Base-by-base conservation (phyloP, 2,329 filamentous ascomycete species). In the Pseudocercospora crystallina region DNA sequence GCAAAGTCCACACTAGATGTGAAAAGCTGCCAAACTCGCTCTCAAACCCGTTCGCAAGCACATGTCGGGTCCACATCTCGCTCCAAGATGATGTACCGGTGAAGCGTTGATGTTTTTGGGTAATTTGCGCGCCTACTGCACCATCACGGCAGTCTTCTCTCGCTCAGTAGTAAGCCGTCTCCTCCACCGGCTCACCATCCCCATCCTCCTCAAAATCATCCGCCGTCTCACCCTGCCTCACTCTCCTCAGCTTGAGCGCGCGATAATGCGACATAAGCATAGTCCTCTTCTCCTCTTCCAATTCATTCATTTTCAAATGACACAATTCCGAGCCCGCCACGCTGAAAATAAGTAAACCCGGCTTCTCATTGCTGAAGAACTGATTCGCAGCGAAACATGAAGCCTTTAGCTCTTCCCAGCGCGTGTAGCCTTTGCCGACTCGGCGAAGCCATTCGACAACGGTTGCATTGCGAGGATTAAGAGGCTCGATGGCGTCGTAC, bases 381-480 rank as follows among this genome's bases (percentile, higher is more conserved):
- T n/a, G n/a, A n/a, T n/a, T n/a, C n/a, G n/a, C n/a, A n/a, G 72
- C 73, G 2, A 76, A 47, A 1, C 70, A 62, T 0, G 75, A 78
- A 1, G 77, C 77, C 39, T 71, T 74, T 5, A 80, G 58, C 0
- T 70, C 52, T 1, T 74, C 69, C 78, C 78, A 80, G 0, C 55
- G 15, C 14, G 68, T 61, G 1, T 49, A 39, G 46, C 38, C 53
- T 8, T 50, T 43, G 20, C 36, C 48, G 32, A 38, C 64, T 43
- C 15, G 45, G n/a, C 43, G 58, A 31, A 46, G 15, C 60, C 55
- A 66, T 47, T 60, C 59, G 3, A 51, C 20, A 0, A 59, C 50
- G 3, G 48, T 48, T 1, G 51, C 48, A 35, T 61, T 32, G 9
- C 48, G 13, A 2, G 39, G 29, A 29, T 58, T 39, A 2, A 42